Conservation (phyloP, 192 early-diverging fungal species). For the Coemansia erecta region DNA sequence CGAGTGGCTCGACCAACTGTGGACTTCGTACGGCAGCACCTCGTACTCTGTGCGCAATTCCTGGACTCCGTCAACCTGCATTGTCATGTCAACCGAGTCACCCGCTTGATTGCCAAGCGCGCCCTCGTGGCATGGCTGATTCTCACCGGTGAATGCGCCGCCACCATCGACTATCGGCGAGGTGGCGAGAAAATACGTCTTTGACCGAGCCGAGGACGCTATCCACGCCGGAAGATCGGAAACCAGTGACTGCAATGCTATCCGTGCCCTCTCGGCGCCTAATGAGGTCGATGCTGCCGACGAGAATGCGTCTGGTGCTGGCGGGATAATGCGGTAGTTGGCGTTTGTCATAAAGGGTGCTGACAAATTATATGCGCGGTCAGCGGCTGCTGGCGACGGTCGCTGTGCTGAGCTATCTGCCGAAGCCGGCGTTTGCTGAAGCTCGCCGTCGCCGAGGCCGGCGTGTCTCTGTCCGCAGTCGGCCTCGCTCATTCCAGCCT, state of each 20-base stretch:
- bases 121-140: not conserved
- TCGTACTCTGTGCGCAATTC: conserved; percentile 48
- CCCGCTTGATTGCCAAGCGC: not conserved
- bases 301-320: conserved; percentile 8
- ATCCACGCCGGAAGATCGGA: conserved; percentile 26
- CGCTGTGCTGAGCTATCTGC: conserved; percentile 7
- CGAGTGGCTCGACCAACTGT: conserved; percentile 78
- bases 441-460: conserved; percentile 2
- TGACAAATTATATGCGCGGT: conserved; percentile 9
- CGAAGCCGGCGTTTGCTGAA: not conserved
- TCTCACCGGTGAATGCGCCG: conserved; percentile 1
- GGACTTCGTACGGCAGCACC: conserved; percentile 61
- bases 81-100: not conserved
- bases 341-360: conserved; percentile 47
- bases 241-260: not conserved
- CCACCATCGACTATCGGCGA: conserved; percentile 27
- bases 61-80: conserved; percentile 7
- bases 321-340: conserved; percentile 47
- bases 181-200: conserved; percentile 29
- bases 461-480: conserved; percentile 9
- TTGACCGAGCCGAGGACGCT: conserved; percentile 18
- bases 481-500: conserved; percentile 23
- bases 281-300: conserved; percentile 5
- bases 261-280: too few species aligned
- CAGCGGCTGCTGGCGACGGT: too few species aligned